phyloP scores from a whole-genome alignment of 768 basidiomycete genomes.

The Lentinula sp. region DNA sequence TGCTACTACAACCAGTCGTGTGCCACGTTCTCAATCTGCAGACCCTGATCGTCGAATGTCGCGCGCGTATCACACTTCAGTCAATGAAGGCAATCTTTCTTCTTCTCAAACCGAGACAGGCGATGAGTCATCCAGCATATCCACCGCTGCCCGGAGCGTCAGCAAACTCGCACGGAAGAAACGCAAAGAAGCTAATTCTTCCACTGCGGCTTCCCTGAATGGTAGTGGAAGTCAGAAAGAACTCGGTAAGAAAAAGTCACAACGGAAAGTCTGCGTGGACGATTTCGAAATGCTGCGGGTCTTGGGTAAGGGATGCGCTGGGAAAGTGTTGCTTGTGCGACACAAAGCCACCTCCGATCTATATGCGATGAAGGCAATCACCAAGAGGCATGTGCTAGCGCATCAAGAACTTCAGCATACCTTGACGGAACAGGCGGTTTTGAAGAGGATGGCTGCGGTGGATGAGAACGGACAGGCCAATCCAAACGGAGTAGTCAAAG shows the following conservation, averaged over 20 bases:
- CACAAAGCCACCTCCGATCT: conserved; percentile 67
- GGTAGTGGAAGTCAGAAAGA: conserved; percentile 18
- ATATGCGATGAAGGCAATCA: conserved; percentile 96
- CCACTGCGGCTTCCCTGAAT: conserved; percentile 1
- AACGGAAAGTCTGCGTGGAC: conserved; percentile 72
- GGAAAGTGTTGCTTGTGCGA: conserved; percentile 89
- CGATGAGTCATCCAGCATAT: conserved; percentile 64
- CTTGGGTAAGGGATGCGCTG: conserved; percentile 95
- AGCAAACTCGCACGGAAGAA: conserved; percentile 45
- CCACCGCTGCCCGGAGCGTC: conserved; percentile 33
- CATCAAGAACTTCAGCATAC: conserved; percentile 97
- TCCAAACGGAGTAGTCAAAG: conserved; percentile 27
- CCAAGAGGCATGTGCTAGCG: conserved; percentile 93
- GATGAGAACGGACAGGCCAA: conserved; percentile 32
- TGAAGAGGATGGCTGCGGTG: conserved; percentile 84
- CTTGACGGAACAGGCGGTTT: conserved; percentile 90
- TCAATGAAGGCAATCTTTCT: conserved; percentile 29
- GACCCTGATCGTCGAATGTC: conserved; percentile 67
- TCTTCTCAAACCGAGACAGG: conserved; percentile 57
- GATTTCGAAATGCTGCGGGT: conserved; percentile 99
- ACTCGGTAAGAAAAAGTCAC: conserved; percentile 43
- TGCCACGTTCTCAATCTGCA: conserved; percentile 77
- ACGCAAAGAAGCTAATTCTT: conserved; percentile 25
- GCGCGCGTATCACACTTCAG: conserved; percentile 51
- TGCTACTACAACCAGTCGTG: conserved; percentile 32